Evolutionary conservation across 345 rosid species (phyloP), one percentile per base, ranked within the genome.

Genomic region (Eucalyptus cladocalyx): DNA sequence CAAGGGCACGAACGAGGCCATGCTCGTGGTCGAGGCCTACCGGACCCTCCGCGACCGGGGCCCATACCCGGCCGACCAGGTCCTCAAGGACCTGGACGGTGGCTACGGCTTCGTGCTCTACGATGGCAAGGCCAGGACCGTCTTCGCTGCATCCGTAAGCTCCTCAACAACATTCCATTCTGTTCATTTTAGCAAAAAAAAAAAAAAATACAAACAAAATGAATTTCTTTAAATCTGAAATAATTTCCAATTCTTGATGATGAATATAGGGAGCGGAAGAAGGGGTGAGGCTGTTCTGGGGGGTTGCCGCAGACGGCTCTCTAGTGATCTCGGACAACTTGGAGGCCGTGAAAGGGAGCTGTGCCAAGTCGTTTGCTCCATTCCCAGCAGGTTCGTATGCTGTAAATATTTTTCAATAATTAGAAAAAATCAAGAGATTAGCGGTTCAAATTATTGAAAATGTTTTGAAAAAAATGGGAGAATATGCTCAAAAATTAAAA

Each of bases 21-120:
- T 94, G 96, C 88, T 95, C 85, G 92, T 94, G 21, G 91, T 95
- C 21, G 95, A 96, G 88, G 96, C 97, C 3, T 96, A 96, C 87
- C 88, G 94, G 91, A 95, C 98, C 58, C 94, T 96, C 49, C 94
- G 98, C 16, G 97, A 96, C 91, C 94, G 98, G 1, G 98, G 98
- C 12, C 98, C 98, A 1, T 95, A 93, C 89, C 98, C 98, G 2
- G 96, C 96, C 8, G 94, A 95, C 72, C 93, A 96, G 90, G 98
- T 96, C 37, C 95, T 96, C 15, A 91, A 90, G 88, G 98, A 94
- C 62, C 93, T 96, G 16, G 98, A 96, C 2, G 98, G 98, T 16
- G 69, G 88, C 87, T 96, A 93, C 51, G 95, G 96, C 1, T 96
- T 96, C 86, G 92, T 96, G 23, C 87, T 96, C 88, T 95, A 92